A percentile compares a stretch with the other conserved stretches of the same genome.
These are phyloP conservation scores for Suhomyces chickasaworum DNA, from an alignment of 1,139 yeast genomes.

Conservation along the genomic window DNA sequence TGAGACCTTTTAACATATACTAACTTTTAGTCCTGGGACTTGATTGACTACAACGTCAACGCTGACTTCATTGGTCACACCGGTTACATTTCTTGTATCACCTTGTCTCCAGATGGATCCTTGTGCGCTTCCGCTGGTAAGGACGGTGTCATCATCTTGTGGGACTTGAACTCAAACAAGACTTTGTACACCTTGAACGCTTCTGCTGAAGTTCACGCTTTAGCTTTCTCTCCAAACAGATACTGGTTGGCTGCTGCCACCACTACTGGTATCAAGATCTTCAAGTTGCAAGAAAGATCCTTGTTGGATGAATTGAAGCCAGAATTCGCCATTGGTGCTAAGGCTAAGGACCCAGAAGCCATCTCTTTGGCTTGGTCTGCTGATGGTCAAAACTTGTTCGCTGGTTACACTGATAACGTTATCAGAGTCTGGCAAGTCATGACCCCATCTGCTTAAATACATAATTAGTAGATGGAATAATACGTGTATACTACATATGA, in stretches of 20 bases:
- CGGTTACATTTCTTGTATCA: constrained; percentile 96
- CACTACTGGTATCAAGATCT: constrained; percentile 95
- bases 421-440: constrained; percentile 99
- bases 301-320: constrained; percentile 98
- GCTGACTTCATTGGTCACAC: constrained; percentile 99
- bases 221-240: constrained; percentile 99
- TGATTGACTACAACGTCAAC: constrained; percentile 79
- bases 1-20: constrained; percentile 29
- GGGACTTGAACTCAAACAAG: constrained; percentile 92
- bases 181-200: constrained; percentile 94
- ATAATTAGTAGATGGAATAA: constrained; percentile 9
- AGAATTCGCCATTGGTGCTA: constrained; percentile 87
- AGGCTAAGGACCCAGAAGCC: constrained; percentile 98
- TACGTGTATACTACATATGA: constrained; percentile 14
- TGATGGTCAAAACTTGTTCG: constrained; percentile 99
- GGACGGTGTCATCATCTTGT: constrained; percentile 98
- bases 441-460: constrained; percentile 70
- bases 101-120: constrained; percentile 99
- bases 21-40: constrained; percentile 88
- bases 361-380: constrained; percentile 99
- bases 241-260: constrained; percentile 99
- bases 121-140: constrained; percentile 99
- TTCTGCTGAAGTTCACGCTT: constrained; percentile 96
- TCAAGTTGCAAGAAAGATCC: constrained; percentile 94
- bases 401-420: constrained; percentile 99